phyloP scores from a whole-genome alignment of 345 rosid species.

The Eucalyptus regnans region DNA sequence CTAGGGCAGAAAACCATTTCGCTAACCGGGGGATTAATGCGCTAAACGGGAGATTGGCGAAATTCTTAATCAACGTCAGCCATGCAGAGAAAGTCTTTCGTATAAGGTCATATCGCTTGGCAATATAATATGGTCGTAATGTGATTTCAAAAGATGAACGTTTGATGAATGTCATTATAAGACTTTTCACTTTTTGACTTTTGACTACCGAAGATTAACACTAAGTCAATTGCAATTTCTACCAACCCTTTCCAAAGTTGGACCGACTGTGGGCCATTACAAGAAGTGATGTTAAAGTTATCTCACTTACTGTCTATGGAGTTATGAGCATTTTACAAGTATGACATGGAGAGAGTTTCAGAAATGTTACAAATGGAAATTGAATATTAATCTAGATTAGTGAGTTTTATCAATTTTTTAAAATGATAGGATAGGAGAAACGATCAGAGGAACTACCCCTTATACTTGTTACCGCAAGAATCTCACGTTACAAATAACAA shows the following conservation, averaged over 20 bases:
- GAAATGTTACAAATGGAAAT: not conserved
- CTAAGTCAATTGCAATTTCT: not conserved
- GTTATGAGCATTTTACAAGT: not conserved
- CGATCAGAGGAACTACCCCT: not conserved
- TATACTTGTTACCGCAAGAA: not conserved
- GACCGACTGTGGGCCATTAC: not conserved
- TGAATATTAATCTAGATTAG: not conserved
- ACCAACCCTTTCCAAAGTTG: not conserved
- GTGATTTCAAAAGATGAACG: not conserved
- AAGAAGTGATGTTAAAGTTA: not conserved
- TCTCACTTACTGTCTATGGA: not conserved
- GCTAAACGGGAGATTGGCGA: not conserved
- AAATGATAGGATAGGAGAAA: not conserved
- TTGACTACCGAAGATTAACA: not conserved
- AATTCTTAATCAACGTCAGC: not conserved
- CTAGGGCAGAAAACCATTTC: not conserved
- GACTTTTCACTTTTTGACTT: not conserved
- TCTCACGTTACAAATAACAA: not conserved
- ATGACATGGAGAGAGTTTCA: not conserved
- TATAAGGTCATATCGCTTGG: not conserved
- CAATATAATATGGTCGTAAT: not conserved
- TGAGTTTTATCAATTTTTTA: not conserved
- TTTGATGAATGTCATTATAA: not conserved
- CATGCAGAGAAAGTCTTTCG: not conserved
- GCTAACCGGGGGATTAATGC: not conserved